Conservation (phyloP, 1,284 basidiomycete genomes). For the Sutorius eximius region DNA sequence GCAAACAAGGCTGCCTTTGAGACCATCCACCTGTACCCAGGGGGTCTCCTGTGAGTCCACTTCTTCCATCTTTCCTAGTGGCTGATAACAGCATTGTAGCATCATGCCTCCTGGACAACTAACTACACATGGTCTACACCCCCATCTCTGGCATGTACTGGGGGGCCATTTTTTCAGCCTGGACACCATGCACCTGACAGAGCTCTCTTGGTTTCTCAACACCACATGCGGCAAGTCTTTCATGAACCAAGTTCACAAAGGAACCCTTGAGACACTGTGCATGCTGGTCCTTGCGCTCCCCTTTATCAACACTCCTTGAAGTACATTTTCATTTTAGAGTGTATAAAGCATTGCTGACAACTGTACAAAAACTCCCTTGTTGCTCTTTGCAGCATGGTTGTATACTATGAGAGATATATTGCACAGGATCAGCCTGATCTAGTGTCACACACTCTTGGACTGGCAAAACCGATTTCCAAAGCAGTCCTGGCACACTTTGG, state of each 20-base stretch:
- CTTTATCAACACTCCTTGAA: neutral
- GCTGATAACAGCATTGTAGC: neutral
- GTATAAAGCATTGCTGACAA: neutral
- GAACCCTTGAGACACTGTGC: neutral
- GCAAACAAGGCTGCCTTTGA: neutral
- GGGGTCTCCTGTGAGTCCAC: neutral
- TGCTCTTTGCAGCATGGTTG: neutral
- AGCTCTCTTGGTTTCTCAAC: neutral
- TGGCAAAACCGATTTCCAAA: neutral
- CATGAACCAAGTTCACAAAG: neutral
- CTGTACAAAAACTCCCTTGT: neutral
- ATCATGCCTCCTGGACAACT: neutral
- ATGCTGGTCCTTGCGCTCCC: neutral
- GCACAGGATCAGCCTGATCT: fast-evolving
- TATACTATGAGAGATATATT: neutral
- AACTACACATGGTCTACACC: neutral
- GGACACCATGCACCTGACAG: neutral
- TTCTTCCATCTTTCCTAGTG: neutral
- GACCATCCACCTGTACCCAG: neutral
- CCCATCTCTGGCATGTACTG: neutral
- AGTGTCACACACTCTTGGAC: neutral
- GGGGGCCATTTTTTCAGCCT: neutral
- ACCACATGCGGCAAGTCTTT: neutral
- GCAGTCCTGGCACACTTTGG: neutral
- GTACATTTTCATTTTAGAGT: neutral